Base-by-base conservation (phyloP, 2,329 filamentous ascomycete genomes). In the Fusarium sp. region DNA sequence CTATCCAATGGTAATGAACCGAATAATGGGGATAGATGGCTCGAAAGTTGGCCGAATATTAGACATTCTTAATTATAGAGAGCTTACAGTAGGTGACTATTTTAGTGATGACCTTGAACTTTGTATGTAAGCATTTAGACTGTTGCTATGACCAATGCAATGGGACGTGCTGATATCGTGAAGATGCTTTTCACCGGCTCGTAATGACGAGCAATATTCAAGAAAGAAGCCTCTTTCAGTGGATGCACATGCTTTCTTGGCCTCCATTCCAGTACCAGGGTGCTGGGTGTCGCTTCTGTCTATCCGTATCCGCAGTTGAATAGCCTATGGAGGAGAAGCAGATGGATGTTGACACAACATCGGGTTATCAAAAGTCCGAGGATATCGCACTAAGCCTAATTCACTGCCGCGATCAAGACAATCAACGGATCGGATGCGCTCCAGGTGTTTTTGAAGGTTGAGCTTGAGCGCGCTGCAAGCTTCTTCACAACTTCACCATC, bases 371-470 rank as follows among this genome's bases (percentile, higher is more conserved):
- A 61, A 44, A 60, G 11, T 30, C 73, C 73, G 71, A 16, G 0
- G 1, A 1, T 1, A 6, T 4, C 1, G n/a, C 62, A 61, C 73
- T 75, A 74, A 59, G 9, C 73, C 60, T 6, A 24, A 59, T 71
- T 67, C 3, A 63, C 45, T 62, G 60, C 63, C 54, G 49, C 69
- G 64, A 66, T 70, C 55, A 59, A 72, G 61, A 64, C 65, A 56
- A 65, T 68, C 38, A 55, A 73, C 61, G 58, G 63, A 73, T 67
- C 58, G 54, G 63, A 71, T 70, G 72, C 68, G 70, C 67, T 71
- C 64, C 71, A 69, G 68, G 72, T 72, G 74, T 76, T 76, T 75
- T 76, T 59, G 40, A 65, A 65, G 57, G 64, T 73, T 65, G 66
- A 75, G 51, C 64, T 63, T 68, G 53, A 71, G 38, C 64, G 62